A percentile compares a stretch with the other conserved stretches of the same genome.
phyloP scores from a whole-genome alignment of 2,329 filamentous ascomycete genomes.

The Cladosporium sp. region DNA sequence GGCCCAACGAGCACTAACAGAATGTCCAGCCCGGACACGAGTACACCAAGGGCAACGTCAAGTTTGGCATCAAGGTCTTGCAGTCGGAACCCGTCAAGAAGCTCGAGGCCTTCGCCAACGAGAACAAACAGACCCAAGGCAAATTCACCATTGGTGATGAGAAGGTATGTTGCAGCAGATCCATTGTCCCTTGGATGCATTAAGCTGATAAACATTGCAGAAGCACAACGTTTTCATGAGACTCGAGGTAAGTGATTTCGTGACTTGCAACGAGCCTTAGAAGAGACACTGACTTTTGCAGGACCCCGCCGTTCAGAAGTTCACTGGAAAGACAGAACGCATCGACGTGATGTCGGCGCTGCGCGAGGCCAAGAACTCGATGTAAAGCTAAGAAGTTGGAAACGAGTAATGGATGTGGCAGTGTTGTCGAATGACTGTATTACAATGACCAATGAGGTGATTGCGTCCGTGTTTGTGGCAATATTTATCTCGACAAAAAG shows the following conservation, averaged over 20 bases:
- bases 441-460: neutral
- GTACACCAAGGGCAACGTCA: slow-evolving; percentile 95
- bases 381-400: slow-evolving; percentile 18
- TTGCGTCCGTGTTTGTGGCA: neutral
- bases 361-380: slow-evolving; percentile 80
- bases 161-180: slow-evolving; percentile 58
- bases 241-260: slow-evolving; percentile 57
- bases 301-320: slow-evolving; percentile 80
- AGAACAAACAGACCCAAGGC: slow-evolving; percentile 84
- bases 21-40: slow-evolving; percentile 76
- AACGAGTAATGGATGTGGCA: neutral
- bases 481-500: too few species aligned
- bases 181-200: neutral
- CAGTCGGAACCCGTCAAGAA: slow-evolving; percentile 72
- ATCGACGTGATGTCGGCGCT: slow-evolving; percentile 80
- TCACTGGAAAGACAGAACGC: slow-evolving; percentile 73
- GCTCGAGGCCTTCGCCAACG: slow-evolving; percentile 69
- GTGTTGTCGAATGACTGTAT: neutral
- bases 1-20: neutral
- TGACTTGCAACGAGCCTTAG: neutral
- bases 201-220: slow-evolving; percentile 40
- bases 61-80: slow-evolving; percentile 74
- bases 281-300: slow-evolving; percentile 31
- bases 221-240: slow-evolving; percentile 97
- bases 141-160: slow-evolving; percentile 97